Percentiles rank a stretch among this genome's conserved stretches.
Evolutionary conservation across 331 rosid genomes (phyloP).

Genomic region (Prunus yedoensis): DNA sequence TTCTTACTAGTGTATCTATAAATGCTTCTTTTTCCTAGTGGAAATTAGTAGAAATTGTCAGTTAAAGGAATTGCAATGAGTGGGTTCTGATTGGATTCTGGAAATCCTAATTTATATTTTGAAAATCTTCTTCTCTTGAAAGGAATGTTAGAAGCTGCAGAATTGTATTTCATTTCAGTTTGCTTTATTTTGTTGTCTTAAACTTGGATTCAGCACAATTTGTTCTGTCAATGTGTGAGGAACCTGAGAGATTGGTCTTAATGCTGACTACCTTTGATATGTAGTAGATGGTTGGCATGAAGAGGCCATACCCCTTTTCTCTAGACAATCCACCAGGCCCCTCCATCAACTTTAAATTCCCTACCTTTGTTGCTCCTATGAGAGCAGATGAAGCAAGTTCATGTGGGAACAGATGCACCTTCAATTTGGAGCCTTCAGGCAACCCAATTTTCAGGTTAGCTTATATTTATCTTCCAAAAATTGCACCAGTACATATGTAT

Average conservation of each 20-base stretch:
- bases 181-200: background rate
- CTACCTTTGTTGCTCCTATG: constrained; percentile 32
- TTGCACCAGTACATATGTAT: background rate
- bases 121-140: background rate
- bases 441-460: constrained; percentile 45
- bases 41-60: background rate
- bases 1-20: background rate
- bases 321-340: constrained; percentile 43
- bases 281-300: constrained; percentile 56
- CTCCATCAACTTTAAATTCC: constrained; percentile 39
- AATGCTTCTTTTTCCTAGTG: background rate
- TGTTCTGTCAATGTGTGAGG: background rate
- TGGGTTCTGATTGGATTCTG: background rate
- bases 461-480: constrained; percentile 5
- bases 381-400: constrained; percentile 35
- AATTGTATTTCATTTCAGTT: background rate
- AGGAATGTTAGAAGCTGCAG: background rate
- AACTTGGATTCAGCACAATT: background rate
- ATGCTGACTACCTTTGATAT: constrained; percentile 11
- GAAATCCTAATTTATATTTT: background rate
- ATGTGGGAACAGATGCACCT: constrained; percentile 8
- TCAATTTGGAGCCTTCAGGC: constrained; percentile 27
- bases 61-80: background rate
- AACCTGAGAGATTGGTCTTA: background rate
- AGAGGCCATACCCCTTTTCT: constrained; percentile 59